Base-by-base conservation (phyloP, 2,329 filamentous ascomycete species). In the Capronia coronata region DNA sequence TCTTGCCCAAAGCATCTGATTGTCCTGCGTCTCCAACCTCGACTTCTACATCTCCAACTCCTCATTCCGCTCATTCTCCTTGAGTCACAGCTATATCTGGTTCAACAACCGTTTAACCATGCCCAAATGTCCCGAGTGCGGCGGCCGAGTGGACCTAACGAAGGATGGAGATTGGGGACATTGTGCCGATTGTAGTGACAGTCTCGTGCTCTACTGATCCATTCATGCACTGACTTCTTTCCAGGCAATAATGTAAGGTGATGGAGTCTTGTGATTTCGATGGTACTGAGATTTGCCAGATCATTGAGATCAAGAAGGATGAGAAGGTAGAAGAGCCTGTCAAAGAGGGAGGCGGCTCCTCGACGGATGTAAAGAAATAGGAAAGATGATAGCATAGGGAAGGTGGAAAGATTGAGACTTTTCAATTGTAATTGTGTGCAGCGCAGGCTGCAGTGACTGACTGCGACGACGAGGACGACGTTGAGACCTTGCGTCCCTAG, bases 101-200 rank as follows among this genome's bases (percentile, higher is more conserved):
- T 27, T 16, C 22, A 6, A 4, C 16, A n/a, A 14, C 16, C 37
- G 16, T 38, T 23, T 19, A 13, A 51, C 13, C 29, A 58, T 58
- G 54, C 43, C 52, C 6, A 51, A 57, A 29, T 57, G 56, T 37
- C 53, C 54, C 6, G 48, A 54, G 32, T 60, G 54, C 41, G 50
- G 54, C 22, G 58, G 54, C n/a, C 34, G 46, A 21, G 54, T 56
- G 10, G 56, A 60, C 35, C 37, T 60, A 40, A 59, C 56, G 18
- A 55, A 55, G 18, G 56, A 58, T 22, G 56, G 56, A 19, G 50
- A 51, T 11, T 57, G 52, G 32, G 57, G 55, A n/a, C 57, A 59
- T 42, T 59, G 57, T 44, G 57, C 57, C 13, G 50, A 55, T 16
- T 59, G 57, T 58, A 50, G 18, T 8, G 7, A 32, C 29, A 8